Base-by-base conservation (phyloP, 164 flowering plant species). In the Magnolia kwangsiensis region DNA sequence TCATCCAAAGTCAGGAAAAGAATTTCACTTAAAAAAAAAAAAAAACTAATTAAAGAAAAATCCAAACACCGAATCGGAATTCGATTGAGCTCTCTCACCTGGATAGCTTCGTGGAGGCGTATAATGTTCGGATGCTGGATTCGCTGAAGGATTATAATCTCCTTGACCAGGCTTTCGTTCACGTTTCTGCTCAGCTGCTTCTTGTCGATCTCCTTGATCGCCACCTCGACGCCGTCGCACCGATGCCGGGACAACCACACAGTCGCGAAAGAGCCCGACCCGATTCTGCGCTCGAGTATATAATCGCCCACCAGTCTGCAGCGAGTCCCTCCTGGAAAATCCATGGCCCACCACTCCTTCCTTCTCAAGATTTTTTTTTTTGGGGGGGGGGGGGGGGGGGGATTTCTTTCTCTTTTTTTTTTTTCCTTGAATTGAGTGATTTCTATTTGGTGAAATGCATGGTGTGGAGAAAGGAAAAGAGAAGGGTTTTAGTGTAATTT, bases 181-280 rank as follows among this genome's bases (percentile, higher is more conserved):
- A 84, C 80, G 77, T 86, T 84, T 4, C 79, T 77, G 49, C 64
- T 81, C 14, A 89, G 82, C 51, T 78, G 75, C 78, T 81, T 87
- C 76, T 79, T 85, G 23, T 89, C 85, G 76, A 89, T 89, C 84
- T 89, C 90, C 73, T 86, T 89, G 20, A 87, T 74, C 0, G 91
- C 91, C 18, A 89, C 85, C n/a, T 81, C 85, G 31, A 49, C 2
- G 2, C 88, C 89, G 8, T 59, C 64, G 1, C 66, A 51, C 31
- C 87, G 83, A 72, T 87, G 89, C 75, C 72, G 80, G 9, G 90
- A 74, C 45, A 72, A 74, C 86, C 90, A 86, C 8, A 89, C 90
- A 45, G 85, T 90, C 18, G 91, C 87, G 78, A 87, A 89, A 1
- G 91, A 89, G 50, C 91, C 91, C 69, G 81, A 80, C 77, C 91